Conservation (phyloP, 176 grass and related monocot species). For the Cenchrus americanus region DNA sequence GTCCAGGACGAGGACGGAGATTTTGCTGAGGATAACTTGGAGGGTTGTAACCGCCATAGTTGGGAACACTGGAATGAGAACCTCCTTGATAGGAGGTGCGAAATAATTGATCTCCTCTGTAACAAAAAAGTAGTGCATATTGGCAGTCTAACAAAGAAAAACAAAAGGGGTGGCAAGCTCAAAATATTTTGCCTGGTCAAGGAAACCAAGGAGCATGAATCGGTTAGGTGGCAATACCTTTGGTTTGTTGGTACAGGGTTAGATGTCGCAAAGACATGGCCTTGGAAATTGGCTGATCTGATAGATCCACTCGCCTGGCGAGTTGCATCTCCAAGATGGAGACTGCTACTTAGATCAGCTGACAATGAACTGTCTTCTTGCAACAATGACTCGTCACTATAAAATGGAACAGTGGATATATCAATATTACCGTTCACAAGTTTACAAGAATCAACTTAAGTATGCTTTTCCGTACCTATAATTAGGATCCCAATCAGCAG, state of each 20-base stretch:
- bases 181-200: background rate
- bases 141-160: constrained; percentile 10
- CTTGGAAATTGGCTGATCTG: constrained; percentile 57
- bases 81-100: constrained; percentile 40
- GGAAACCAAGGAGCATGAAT: background rate
- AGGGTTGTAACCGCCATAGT: constrained; percentile 47
- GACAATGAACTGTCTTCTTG: constrained; percentile 81
- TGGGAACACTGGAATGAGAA: constrained; percentile 41
- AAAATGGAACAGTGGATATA: constrained; percentile 29
- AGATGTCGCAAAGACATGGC: constrained; percentile 51
- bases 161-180: background rate
- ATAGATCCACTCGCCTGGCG: constrained; percentile 41
- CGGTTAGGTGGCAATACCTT: constrained; percentile 53
- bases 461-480: constrained; percentile 71
- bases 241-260: constrained; percentile 63
- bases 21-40: constrained; percentile 50
- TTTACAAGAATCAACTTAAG: constrained; percentile 40
- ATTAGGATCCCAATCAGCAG: constrained; percentile 93
- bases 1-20: constrained; percentile 45
- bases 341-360: constrained; percentile 61
- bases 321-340: constrained; percentile 50
- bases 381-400: constrained; percentile 88
- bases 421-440: constrained; percentile 27
- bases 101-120: constrained; percentile 52
- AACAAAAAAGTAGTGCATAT: constrained; percentile 34